Percentiles rank a stretch among this genome's conserved stretches.
These are phyloP conservation scores for Lagenidium giganteum DNA, from an alignment of 352 stramenopile genomes.

Conservation along the genomic window DNA sequence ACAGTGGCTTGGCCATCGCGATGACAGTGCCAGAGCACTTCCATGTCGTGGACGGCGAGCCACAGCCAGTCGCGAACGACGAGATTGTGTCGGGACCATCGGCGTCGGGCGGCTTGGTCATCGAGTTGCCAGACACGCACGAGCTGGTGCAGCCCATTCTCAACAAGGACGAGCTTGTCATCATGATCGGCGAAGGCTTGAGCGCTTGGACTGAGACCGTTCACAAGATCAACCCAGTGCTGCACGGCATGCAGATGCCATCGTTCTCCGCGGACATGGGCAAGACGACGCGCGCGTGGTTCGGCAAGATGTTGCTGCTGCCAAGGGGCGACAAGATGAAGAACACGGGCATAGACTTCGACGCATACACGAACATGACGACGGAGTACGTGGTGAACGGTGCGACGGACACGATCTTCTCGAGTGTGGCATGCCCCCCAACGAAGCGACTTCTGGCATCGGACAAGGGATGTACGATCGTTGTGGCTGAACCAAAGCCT, in stretches of 20 bases:
- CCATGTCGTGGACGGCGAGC: neutral
- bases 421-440: constrained; percentile 9
- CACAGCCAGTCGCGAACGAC: neutral
- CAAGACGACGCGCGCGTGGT: constrained; percentile 8
- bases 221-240: constrained; percentile 8
- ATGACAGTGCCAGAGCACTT: constrained; percentile 17
- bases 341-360: constrained; percentile 11
- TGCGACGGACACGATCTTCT: constrained; percentile 10
- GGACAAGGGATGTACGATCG: constrained; percentile 11
- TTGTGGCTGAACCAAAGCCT: constrained; percentile 7
- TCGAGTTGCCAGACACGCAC: constrained; percentile 2
- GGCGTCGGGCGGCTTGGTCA: constrained; percentile 8
- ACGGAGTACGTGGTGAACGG: constrained; percentile 10
- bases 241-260: constrained; percentile 20
- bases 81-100: constrained; percentile 9
- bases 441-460: constrained; percentile 8
- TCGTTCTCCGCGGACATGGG: constrained; percentile 8
- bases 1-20: constrained; percentile 20
- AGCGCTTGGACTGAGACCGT: constrained; percentile 6
- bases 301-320: constrained; percentile 19
- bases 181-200: constrained; percentile 21
- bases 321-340: constrained; percentile 10
- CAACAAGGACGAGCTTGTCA: constrained; percentile 13
- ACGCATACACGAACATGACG: constrained; percentile 10
- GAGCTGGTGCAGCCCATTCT: constrained; percentile 13